These are phyloP conservation scores for Syzygium oleosum DNA, from an alignment of 345 rosid genomes.

Conservation along the genomic window DNA sequence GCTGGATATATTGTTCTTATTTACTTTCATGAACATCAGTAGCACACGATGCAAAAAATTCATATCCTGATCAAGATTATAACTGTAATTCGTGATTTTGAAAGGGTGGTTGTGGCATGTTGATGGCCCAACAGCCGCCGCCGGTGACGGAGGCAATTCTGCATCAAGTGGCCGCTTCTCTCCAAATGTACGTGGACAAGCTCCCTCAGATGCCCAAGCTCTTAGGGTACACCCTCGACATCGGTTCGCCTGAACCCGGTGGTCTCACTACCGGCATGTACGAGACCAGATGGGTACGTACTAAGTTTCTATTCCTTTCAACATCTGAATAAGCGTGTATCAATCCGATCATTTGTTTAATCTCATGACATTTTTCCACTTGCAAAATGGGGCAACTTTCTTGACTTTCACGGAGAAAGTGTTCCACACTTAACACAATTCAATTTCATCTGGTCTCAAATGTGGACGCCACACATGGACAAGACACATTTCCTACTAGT, in stretches of 20 bases:
- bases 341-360: background rate
- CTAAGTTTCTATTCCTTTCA: background rate
- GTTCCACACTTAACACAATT: too few relatives aligned
- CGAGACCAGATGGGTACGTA: slow-evolving; percentile 9
- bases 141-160: background rate
- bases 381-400: background rate
- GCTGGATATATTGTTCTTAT: background rate
- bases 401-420: background rate
- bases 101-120: background rate
- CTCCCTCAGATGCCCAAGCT: slow-evolving; percentile 10
- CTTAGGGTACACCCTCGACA: background rate
- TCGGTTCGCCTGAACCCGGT: background rate
- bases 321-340: background rate
- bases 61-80: background rate
- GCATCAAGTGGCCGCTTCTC: background rate
- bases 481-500: background rate
- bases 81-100: background rate
- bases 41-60: background rate
- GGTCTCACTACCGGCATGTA: slow-evolving; percentile 12
- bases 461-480: too few relatives aligned
- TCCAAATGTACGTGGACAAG: slow-evolving; percentile 8
- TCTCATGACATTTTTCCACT: background rate
- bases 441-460: too few relatives aligned
- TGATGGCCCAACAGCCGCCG: background rate
- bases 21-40: background rate